Evolutionary conservation across 768 basidiomycete genomes (phyloP).

Genomic region (Mycena chlorophos): DNA sequence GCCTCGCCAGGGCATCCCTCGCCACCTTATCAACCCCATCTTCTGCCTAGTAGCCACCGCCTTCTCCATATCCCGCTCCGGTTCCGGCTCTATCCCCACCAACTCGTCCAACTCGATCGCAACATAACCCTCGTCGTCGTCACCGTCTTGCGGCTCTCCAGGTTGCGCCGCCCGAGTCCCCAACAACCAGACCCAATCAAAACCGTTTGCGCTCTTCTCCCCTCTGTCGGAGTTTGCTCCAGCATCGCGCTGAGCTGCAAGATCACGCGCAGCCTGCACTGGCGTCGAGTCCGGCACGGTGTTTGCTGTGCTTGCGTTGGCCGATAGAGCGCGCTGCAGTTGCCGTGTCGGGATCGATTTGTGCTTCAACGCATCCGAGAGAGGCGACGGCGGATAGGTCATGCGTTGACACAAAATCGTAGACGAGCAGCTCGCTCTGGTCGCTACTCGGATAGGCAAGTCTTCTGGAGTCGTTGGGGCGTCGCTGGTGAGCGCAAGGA

Average conservation of each 20-base stretch:
- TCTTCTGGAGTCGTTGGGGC: too few relatives aligned
- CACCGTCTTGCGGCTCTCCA: background rate
- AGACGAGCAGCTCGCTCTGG: too few relatives aligned
- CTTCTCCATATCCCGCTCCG: background rate
- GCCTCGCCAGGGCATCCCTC: background rate
- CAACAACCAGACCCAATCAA: conserved; percentile 3
- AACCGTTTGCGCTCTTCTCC: conserved; percentile 8
- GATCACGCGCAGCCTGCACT: conserved; percentile 6
- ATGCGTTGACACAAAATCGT: too few relatives aligned
- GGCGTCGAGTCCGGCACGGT: background rate
- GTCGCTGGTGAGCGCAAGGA: too few relatives aligned
- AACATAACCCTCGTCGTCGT: background rate
- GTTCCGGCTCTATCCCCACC: background rate
- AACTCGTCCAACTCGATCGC: background rate
- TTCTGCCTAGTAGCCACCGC: background rate
- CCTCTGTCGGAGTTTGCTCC: conserved; percentile 10
- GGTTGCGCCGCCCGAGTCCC: background rate
- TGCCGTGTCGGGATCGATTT: too few relatives aligned
- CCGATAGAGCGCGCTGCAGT: too few relatives aligned
- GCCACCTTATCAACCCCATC: too few relatives aligned
- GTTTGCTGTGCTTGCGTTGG: background rate
- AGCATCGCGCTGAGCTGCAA: conserved; percentile 6
- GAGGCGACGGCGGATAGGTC: too few relatives aligned
- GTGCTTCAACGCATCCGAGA: too few relatives aligned
- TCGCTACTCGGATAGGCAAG: too few relatives aligned